Evolutionary conservation across 768 basidiomycete species (phyloP), one percentile per base, ranked within the genome.

Genomic region (Trametes cinnabarina): DNA sequence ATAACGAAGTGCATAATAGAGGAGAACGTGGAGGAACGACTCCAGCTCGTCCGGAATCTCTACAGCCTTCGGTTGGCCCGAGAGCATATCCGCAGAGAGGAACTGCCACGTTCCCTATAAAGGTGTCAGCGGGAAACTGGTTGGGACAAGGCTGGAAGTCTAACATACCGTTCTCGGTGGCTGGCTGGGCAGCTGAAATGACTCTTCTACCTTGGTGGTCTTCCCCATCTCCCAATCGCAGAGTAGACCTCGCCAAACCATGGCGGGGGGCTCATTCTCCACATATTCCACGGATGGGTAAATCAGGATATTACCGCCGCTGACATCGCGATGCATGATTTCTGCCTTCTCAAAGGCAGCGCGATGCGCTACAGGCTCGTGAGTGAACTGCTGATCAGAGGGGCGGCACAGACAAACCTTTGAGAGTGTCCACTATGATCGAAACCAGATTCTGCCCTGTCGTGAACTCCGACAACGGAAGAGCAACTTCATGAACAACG

Each of bases 31-130:
- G n/a, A 61, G 35, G 32, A 64, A 59, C 1, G 63, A 59, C 30
- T 64, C 63, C 4, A 65, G 48, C 20, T 65, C 64, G 34, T 65
- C 64, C 5, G 50, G 43, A 4, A 60, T 51, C 26, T 55, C 46
- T 17, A 57, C 46, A 2, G 37, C 22, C 23, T 54, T 46, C 0
- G 42, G 15, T 12, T 32, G 7, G 11, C 22, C 9, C 10, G 12
- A 10, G 8, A 62, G 44, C 10, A 51, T 49, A 0, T 20, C 35
- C 8, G 56, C 60, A 0, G 57, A 55, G 55, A 57, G 53, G 52
- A 48, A 64, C 48, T 62, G 63, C 63, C 60, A 62, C 19, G 63
- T 64, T 1, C 63, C 60, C 63, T 65, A n/a, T 6, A 12, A 40
- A 19, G 4, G 40, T 8, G 23, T 19, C 4, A 15, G 5, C 8